phyloP scores from a whole-genome alignment of 345 rosid species.

The Pugionium cornutum region DNA sequence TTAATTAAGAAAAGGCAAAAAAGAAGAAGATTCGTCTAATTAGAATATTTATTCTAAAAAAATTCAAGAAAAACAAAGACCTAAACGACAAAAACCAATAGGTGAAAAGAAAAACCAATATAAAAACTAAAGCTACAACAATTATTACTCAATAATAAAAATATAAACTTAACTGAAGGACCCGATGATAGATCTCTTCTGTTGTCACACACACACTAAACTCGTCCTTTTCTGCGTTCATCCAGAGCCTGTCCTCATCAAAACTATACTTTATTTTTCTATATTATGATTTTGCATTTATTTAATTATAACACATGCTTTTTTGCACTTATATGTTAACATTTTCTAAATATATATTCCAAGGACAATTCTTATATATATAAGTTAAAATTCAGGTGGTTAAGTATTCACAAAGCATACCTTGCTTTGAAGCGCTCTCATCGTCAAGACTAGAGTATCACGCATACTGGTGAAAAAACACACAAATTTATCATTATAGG shows the following conservation, averaged over 20 bases:
- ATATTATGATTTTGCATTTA: too few relatives aligned
- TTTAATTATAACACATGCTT: too few relatives aligned
- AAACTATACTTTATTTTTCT: too few relatives aligned
- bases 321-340: too few relatives aligned
- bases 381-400: too few relatives aligned
- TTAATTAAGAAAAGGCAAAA: neutral
- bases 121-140: slow-evolving; percentile 23
- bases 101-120: neutral
- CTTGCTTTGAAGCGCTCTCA: slow-evolving; percentile 77
- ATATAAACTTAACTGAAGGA: slow-evolving; percentile 13
- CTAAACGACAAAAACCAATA: slow-evolving; percentile 28
- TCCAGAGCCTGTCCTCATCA: slow-evolving; percentile 62
- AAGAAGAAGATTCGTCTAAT: neutral
- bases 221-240: slow-evolving; percentile 71
- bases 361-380: too few relatives aligned
- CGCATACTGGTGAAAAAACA: slow-evolving; percentile 52
- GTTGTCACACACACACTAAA: slow-evolving; percentile 28
- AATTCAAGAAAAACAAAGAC: slow-evolving; percentile 9
- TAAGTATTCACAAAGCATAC: slow-evolving; percentile 38
- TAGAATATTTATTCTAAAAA: too few relatives aligned
- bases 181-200: slow-evolving; percentile 40
- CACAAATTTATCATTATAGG: neutral
- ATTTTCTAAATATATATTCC: too few relatives aligned
- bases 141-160: slow-evolving; percentile 27
- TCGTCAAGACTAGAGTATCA: slow-evolving; percentile 68